phyloP scores from a whole-genome alignment of 1,284 basidiomycete genomes.

The Albatrellus sp. region DNA sequence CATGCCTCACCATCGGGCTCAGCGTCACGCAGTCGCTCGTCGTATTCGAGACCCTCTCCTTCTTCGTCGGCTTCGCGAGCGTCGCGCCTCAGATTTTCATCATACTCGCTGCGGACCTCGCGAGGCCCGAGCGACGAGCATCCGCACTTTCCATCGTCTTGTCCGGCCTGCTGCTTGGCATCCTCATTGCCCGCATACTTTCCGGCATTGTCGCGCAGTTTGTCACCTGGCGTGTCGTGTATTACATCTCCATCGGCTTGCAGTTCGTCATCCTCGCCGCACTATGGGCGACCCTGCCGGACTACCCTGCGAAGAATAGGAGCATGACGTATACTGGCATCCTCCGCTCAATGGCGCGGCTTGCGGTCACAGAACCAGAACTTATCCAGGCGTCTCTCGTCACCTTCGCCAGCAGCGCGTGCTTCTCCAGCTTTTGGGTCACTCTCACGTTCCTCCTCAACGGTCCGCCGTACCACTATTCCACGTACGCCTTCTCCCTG shows the following conservation, averaged over 20 bases:
- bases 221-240: conserved; percentile 32
- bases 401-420: conserved; percentile 22
- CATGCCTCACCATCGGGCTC: conserved; percentile 31
- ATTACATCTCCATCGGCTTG: conserved; percentile 31
- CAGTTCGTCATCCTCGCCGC: conserved; percentile 22
- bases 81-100: conserved; percentile 33
- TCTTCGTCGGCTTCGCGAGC: conserved; percentile 31
- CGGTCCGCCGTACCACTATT: conserved; percentile 33
- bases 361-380: conserved; percentile 35
- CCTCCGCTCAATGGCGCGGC: conserved; percentile 33
- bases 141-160: conserved; percentile 38
- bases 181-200: conserved; percentile 36
- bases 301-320: conserved; percentile 35
- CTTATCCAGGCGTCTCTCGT: conserved; percentile 35
- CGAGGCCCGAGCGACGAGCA: conserved; percentile 33
- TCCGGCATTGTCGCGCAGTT: conserved; percentile 35
- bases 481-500: conserved; percentile 1
- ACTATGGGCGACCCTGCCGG: conserved; percentile 35
- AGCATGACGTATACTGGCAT: conserved; percentile 31
- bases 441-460: conserved; percentile 41
- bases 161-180: conserved; percentile 34
- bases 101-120: conserved; percentile 41
- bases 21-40: conserved; percentile 28
- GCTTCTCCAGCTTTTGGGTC: conserved; percentile 28
- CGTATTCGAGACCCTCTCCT: conserved; percentile 33